Evolutionary conservation across 345 rosid species (phyloP), one percentile per base, ranked within the genome.

Genomic region (Zanthoxylum bungeanum): DNA sequence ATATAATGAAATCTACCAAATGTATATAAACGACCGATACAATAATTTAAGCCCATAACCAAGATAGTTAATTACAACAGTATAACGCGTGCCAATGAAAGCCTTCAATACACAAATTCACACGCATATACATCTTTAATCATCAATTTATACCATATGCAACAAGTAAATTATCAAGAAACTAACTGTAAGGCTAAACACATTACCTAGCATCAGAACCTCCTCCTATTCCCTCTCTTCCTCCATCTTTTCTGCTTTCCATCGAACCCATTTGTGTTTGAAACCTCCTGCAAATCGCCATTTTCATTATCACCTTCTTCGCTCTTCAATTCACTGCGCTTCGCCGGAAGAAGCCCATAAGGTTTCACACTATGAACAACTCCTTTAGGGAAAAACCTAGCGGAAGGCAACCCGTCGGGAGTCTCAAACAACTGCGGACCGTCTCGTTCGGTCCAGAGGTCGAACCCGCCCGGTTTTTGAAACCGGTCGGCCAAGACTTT

Each of bases 401-500:
- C 97, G 4, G 99, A 89, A 4, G 97, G 92, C 74, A 92, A 63
- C 1, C 82, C 92, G 33, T 86, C 89, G 5, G 69, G 83, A 2
- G 82, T 73, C 39, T 85, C 79, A 44, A 87, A 89, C 74, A 90
- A 37, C 70, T 87, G 90, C 5, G 96, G 92, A 0, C 98, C 91
- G 58, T 95, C 97, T 36, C 76, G 75, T 1, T 92, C 88, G 30
- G 87, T 78, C 93, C 96, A 95, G 62, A 95, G 63, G 68, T 95
- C 93, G 64, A 92, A 90, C 6, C 99, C 98, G 0, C 98, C 88
- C 0, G 97, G 96, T 70, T 75, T 86, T 85, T 92, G 96, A 76
- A 95, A 95, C 60, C 96, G 90, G 73, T 95, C 98, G 0, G 99
- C 97, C 75, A 92, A 80, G 4, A 87, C 96, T 84, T 95, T 88